Conservation (phyloP, 768 basidiomycete species). For the Termitomyces sp. region DNA sequence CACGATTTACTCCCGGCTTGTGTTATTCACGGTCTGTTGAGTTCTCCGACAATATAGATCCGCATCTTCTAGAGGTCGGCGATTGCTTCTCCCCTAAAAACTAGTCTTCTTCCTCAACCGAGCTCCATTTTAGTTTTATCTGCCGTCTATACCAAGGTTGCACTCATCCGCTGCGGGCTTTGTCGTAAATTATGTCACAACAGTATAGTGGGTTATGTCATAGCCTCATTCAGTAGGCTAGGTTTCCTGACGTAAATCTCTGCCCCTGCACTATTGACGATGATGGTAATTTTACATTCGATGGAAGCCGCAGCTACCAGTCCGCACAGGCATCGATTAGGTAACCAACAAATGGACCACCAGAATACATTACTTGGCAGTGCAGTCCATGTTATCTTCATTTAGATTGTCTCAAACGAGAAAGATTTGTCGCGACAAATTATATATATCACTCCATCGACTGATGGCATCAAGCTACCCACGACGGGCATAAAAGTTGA, state of each 20-base stretch:
- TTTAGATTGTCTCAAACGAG: neutral
- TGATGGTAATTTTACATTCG: neutral
- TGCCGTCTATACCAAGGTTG: too few species aligned
- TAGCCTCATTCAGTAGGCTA: too few species aligned
- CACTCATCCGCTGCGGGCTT: neutral
- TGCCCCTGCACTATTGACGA: neutral
- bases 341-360: neutral
- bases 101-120: neutral
- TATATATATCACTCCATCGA: neutral
- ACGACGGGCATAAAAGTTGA: neutral
- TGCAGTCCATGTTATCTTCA: neutral
- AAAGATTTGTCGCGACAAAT: neutral
- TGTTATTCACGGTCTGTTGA: neutral
- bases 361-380: neutral
- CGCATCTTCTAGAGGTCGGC: constrained; percentile 3
- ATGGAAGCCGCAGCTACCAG: neutral
- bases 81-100: neutral
- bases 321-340: neutral
- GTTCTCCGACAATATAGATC: neutral
- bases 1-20: neutral
- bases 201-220: neutral
- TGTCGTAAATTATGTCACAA: neutral
- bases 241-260: neutral
- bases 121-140: neutral
- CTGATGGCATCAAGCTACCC: neutral